Percentiles rank a stretch among this genome's conserved stretches.
Conservation (phyloP, 768 basidiomycete genomes). For the Flagelloscypha sp. region DNA sequence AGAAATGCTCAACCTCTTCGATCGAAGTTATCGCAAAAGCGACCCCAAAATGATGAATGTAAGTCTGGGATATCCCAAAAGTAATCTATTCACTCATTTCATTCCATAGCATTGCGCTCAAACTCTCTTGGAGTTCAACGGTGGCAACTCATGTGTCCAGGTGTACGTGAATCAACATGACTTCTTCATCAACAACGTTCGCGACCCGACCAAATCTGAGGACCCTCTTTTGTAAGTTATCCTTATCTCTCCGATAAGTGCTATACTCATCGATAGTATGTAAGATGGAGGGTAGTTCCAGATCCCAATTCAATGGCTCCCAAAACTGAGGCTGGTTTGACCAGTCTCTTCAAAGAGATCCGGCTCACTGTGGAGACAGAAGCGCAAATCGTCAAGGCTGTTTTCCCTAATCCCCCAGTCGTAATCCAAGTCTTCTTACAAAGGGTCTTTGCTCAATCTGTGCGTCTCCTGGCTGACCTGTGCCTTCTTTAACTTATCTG, state of each 20-base stretch:
- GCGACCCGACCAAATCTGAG: constrained; percentile 47
- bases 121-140: constrained; percentile 95
- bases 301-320: constrained; percentile 76
- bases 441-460: constrained; percentile 94
- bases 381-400: constrained; percentile 95
- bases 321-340: constrained; percentile 68
- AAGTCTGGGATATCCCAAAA: constrained; percentile 17
- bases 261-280: background rate
- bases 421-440: constrained; percentile 99
- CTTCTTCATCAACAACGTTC: constrained; percentile 94
- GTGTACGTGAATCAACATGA: constrained; percentile 99
- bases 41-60: constrained; percentile 99
- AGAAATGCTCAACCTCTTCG: constrained; percentile 94
- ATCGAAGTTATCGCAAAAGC: constrained; percentile 90
- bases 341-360: constrained; percentile 80
- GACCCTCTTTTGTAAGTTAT: constrained; percentile 48
- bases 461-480: constrained; percentile 27
- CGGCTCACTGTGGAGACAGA: constrained; percentile 88
- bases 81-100: constrained; percentile 1
- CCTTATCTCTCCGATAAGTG: background rate
- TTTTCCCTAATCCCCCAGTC: constrained; percentile 91
- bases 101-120: constrained; percentile 92
- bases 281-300: constrained; percentile 74
- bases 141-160: constrained; percentile 92
- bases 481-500: constrained; percentile 1